Percentiles rank a stretch among this genome's conserved stretches.
phyloP scores from a whole-genome alignment of 2,329 filamentous ascomycete species.

The Apiospora sp. region DNA sequence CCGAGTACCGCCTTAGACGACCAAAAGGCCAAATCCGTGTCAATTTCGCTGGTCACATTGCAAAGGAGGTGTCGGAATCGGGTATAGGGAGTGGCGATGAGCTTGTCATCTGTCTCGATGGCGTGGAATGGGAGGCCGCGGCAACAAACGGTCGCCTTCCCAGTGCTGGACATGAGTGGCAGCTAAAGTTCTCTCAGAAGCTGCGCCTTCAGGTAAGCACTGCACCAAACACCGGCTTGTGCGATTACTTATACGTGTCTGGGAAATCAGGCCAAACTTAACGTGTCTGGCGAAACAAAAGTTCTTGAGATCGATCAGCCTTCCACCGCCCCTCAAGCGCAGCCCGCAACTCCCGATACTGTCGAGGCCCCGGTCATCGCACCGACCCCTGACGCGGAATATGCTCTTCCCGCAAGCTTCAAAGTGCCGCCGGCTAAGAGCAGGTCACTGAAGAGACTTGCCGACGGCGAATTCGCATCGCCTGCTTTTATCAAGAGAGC shows the following conservation, averaged over 20 bases:
- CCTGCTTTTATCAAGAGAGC: slow-evolving; percentile 81
- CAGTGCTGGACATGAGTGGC: slow-evolving; percentile 64
- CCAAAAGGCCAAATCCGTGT: slow-evolving; percentile 82
- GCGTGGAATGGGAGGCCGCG: slow-evolving; percentile 70
- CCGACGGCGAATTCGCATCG: slow-evolving; percentile 70
- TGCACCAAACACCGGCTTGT: neutral
- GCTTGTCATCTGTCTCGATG: slow-evolving; percentile 72
- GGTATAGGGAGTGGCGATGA: slow-evolving; percentile 81
- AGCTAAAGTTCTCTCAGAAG: slow-evolving; percentile 61
- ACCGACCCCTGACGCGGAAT: slow-evolving; percentile 7
- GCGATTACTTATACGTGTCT: neutral
- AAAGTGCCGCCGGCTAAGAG: slow-evolving; percentile 36
- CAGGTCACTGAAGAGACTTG: slow-evolving; percentile 44
- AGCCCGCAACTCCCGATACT: neutral
- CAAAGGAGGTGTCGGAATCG: slow-evolving; percentile 71
- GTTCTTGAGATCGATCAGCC: slow-evolving; percentile 62
- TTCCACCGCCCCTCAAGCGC: neutral
- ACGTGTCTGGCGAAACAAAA: slow-evolving; percentile 56
- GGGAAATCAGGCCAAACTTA: slow-evolving; percentile 50
- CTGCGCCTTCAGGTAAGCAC: slow-evolving; percentile 55
- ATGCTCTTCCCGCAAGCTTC: neutral
- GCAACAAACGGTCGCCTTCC: slow-evolving; percentile 55
- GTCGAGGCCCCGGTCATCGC: neutral
- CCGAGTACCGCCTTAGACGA: slow-evolving; percentile 81
- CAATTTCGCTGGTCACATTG: slow-evolving; percentile 75